Percentiles rank a stretch among this genome's conserved stretches.
These are phyloP conservation scores for Cladosporium oxysporum DNA, from an alignment of 2,329 filamentous ascomycete species.

Conservation along the genomic window DNA sequence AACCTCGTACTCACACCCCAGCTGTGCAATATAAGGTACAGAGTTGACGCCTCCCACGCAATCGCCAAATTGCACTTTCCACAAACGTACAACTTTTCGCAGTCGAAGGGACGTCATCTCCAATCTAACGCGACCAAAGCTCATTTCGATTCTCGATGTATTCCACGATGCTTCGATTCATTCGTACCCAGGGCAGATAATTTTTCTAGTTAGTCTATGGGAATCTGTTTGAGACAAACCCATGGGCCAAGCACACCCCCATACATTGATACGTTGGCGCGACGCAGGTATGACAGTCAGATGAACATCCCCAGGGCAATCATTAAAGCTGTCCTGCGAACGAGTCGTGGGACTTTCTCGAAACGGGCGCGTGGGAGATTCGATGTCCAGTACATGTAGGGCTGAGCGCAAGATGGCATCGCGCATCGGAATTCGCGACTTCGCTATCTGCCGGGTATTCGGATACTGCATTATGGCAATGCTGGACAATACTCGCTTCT, in stretches of 20 bases:
- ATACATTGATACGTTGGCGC: constrained; percentile 2
- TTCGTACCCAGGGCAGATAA: background rate
- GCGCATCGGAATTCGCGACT: background rate
- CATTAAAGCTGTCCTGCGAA: background rate
- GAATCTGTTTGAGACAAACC: constrained; percentile 17
- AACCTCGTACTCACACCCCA: background rate
- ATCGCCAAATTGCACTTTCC: background rate
- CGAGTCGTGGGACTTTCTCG: background rate
- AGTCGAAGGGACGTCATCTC: background rate
- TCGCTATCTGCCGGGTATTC: constrained; percentile 2
- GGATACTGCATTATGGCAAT: background rate
- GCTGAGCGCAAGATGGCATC: background rate
- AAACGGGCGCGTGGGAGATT: background rate
- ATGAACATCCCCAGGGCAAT: constrained; percentile 5
- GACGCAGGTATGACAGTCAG: background rate
- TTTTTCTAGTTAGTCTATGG: background rate
- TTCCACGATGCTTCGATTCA: constrained; percentile 4
- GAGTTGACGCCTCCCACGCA: background rate
- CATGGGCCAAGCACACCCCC: background rate
- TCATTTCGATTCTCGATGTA: constrained; percentile 9
- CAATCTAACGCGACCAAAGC: background rate
- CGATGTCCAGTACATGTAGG: background rate
- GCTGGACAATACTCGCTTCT: background rate
- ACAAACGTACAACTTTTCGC: background rate
- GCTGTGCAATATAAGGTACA: background rate